phyloP scores from a whole-genome alignment of 345 rosid species.

The Psidium guajava region DNA sequence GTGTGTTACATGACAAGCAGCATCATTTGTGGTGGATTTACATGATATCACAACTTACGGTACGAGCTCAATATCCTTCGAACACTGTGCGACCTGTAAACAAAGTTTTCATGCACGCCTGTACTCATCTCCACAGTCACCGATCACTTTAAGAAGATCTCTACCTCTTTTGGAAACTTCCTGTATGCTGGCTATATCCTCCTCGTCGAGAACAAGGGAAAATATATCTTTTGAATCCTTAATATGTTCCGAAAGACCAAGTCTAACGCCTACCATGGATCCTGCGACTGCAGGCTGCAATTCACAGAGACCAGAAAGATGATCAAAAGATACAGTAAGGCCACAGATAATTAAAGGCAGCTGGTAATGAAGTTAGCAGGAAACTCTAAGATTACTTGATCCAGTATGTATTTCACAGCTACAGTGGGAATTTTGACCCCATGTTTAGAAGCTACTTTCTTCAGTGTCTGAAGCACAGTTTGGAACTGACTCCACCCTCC shows the following conservation, averaged over 20 bases:
- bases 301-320: neutral
- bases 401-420: constrained; percentile 75
- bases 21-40: neutral
- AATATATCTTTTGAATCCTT: constrained; percentile 61
- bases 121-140: constrained; percentile 96
- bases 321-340: neutral
- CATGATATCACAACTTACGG: neutral
- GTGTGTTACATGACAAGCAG: neutral
- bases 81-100: neutral
- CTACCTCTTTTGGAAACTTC: constrained; percentile 51
- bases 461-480: constrained; percentile 58
- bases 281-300: constrained; percentile 79
- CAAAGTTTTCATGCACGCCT: constrained; percentile 19
- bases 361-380: neutral
- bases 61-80: neutral
- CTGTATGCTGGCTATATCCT: constrained; percentile 58
- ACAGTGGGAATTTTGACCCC: constrained; percentile 82
- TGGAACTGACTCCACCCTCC: constrained; percentile 96
- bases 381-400: constrained; percentile 36
- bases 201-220: constrained; percentile 66
- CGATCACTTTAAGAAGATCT: constrained; percentile 71
- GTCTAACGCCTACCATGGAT: constrained; percentile 91
- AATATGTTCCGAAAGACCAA: constrained; percentile 74
- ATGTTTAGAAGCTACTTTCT: constrained; percentile 59
- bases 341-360: neutral